phyloP scores from a whole-genome alignment of 2,329 filamentous ascomycete species.

The Aureobasidium sp. region DNA sequence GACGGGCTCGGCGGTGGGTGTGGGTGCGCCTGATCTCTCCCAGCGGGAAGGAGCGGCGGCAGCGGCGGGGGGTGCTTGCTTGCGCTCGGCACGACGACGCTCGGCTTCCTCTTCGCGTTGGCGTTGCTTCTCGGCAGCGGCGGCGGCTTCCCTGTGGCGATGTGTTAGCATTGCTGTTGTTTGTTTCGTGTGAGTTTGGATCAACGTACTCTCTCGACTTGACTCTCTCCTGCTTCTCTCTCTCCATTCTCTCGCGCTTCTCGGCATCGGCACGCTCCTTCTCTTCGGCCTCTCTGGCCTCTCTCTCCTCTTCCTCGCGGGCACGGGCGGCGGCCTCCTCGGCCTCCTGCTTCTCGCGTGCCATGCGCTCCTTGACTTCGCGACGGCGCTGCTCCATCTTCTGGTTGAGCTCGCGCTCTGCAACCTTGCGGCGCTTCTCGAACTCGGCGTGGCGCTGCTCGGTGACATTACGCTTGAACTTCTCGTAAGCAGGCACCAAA shows the following conservation, averaged over 20 bases:
- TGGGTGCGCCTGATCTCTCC: slow-evolving; percentile 28
- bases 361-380: slow-evolving; percentile 74
- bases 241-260: slow-evolving; percentile 61
- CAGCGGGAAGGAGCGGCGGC: slow-evolving; percentile 30
- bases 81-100: slow-evolving; percentile 59
- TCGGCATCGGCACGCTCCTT: slow-evolving; percentile 71
- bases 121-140: slow-evolving; percentile 56
- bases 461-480: slow-evolving; percentile 71
- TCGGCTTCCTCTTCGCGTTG: slow-evolving; percentile 83
- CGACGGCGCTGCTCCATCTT: slow-evolving; percentile 82
- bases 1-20: slow-evolving; percentile 35
- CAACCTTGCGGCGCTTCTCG: slow-evolving; percentile 83
- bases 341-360: slow-evolving; percentile 72
- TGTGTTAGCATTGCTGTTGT: slow-evolving; percentile 25
- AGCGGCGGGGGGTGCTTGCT: slow-evolving; percentile 30
- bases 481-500: slow-evolving; percentile 75
- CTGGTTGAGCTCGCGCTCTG: slow-evolving; percentile 85
- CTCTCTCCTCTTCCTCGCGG: slow-evolving; percentile 78
- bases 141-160: slow-evolving; percentile 48
- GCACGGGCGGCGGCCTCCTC: slow-evolving; percentile 74
- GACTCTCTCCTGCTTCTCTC: slow-evolving; percentile 56
- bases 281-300: slow-evolving; percentile 75
- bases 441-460: slow-evolving; percentile 90
- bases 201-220: slow-evolving; percentile 48
- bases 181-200: slow-evolving; percentile 13